Evolutionary conservation across 75 land plant genomes (phyloP).

Genomic region (Sequoia sempervirens): DNA sequence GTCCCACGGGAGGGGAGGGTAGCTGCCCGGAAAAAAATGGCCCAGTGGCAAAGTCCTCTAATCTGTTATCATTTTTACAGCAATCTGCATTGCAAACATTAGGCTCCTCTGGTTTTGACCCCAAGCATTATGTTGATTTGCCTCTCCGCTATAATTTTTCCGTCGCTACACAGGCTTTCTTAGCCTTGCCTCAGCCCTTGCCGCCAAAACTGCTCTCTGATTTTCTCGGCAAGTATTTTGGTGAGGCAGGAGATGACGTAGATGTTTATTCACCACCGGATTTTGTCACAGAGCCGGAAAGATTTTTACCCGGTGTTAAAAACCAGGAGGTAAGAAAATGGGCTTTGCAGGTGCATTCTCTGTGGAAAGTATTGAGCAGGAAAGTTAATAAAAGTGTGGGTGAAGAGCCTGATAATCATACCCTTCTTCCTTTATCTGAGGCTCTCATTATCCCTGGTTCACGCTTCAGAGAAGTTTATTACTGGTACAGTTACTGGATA

Average conservation of each 20-base stretch:
- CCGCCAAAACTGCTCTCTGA: slow-evolving; percentile 23
- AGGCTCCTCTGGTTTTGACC: slow-evolving; percentile 58
- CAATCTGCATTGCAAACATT: slow-evolving; percentile 40
- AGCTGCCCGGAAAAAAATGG: neutral
- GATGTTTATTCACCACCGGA: slow-evolving; percentile 42
- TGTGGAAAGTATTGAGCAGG: slow-evolving; percentile 74
- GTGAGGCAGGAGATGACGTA: slow-evolving; percentile 65
- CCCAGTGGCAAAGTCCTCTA: slow-evolving; percentile 16
- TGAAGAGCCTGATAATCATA: slow-evolving; percentile 56
- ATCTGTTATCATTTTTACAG: slow-evolving; percentile 47
- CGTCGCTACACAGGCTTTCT: slow-evolving; percentile 35
- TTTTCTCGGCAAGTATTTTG: slow-evolving; percentile 49
- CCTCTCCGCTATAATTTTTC: slow-evolving; percentile 46
- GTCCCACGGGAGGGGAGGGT: neutral
- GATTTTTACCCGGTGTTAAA: slow-evolving; percentile 66
- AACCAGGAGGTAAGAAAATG: slow-evolving; percentile 49
- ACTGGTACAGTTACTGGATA: slow-evolving; percentile 98
- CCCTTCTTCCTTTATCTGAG: slow-evolving; percentile 63
- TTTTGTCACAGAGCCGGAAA: slow-evolving; percentile 50
- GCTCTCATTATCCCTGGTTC: slow-evolving; percentile 79
- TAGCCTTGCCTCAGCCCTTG: slow-evolving; percentile 30
- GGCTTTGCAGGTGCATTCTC: slow-evolving; percentile 79
- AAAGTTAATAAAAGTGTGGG: slow-evolving; percentile 42
- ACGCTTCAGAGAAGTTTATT: slow-evolving; percentile 89
- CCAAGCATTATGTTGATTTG: slow-evolving; percentile 78